Percentiles rank a stretch among this genome's conserved stretches.
These are phyloP conservation scores for Tylopilus sp. DNA, from an alignment of 768 basidiomycete genomes.

Conservation along the genomic window DNA sequence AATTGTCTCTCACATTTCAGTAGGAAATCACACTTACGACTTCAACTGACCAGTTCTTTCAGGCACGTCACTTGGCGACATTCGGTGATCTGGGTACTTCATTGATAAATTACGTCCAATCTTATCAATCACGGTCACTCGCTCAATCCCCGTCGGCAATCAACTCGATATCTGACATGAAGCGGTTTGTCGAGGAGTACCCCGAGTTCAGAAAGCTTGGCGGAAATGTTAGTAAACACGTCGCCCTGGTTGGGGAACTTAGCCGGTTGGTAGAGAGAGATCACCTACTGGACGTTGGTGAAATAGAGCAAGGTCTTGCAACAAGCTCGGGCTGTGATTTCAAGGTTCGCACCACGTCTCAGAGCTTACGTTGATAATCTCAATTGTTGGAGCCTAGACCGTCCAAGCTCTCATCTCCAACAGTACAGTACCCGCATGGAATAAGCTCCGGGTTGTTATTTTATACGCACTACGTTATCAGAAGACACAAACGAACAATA, in stretches of 20 bases:
- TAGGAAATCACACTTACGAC: constrained; percentile 94
- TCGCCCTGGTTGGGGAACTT: constrained; percentile 93
- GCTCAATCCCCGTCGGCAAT: constrained; percentile 76
- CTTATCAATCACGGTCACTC: constrained; percentile 83
- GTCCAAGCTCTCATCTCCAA: constrained; percentile 80
- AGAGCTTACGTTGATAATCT: background rate
- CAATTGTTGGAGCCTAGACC: constrained; percentile 42
- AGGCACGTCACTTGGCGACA: constrained; percentile 84
- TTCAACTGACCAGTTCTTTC: constrained; percentile 91
- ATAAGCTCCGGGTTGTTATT: constrained; percentile 88
- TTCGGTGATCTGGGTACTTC: constrained; percentile 95
- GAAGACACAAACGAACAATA: constrained; percentile 79
- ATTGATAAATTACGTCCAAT: constrained; percentile 88
- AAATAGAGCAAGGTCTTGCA: constrained; percentile 94
- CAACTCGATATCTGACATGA: constrained; percentile 96
- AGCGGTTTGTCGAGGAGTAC: constrained; percentile 95
- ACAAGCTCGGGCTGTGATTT: constrained; percentile 89
- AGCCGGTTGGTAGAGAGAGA: constrained; percentile 85
- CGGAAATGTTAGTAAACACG: constrained; percentile 98
- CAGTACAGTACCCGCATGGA: constrained; percentile 62
- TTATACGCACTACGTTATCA: constrained; percentile 94
- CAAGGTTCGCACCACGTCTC: constrained; percentile 47
- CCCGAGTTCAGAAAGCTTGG: constrained; percentile 96
- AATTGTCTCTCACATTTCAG: constrained; percentile 13
- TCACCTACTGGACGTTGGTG: constrained; percentile 84